These are phyloP conservation scores for Alternaria incomplexa DNA, from an alignment of 2,329 filamentous ascomycete species.

Conservation along the genomic window DNA sequence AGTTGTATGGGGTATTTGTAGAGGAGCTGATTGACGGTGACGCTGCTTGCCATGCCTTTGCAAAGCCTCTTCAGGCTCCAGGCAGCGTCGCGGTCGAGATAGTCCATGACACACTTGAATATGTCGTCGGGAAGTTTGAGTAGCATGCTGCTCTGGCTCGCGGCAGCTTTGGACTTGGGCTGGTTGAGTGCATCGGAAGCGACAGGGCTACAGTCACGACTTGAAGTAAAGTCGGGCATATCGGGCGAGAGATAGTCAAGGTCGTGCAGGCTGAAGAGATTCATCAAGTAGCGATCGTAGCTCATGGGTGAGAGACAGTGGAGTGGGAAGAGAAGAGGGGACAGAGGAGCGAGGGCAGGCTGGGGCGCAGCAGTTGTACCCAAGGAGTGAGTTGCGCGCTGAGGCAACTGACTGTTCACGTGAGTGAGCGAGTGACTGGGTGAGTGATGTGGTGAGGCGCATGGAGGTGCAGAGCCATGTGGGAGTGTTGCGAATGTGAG, in stretches of 20 bases:
- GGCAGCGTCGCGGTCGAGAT: slow-evolving; percentile 41
- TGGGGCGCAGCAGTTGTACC: slow-evolving; percentile 1
- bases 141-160: slow-evolving; percentile 31
- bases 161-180: slow-evolving; percentile 19
- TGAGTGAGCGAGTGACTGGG: background rate
- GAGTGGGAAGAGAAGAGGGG: background rate
- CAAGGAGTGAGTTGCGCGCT: background rate
- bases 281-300: slow-evolving; percentile 17
- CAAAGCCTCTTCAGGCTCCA: slow-evolving; percentile 44
- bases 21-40: slow-evolving; percentile 39
- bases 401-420: background rate
- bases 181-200: slow-evolving; percentile 25
- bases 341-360: background rate
- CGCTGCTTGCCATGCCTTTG: slow-evolving; percentile 38
- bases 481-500: background rate
- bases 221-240: slow-evolving; percentile 23
- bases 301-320: slow-evolving; percentile 10
- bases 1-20: slow-evolving; percentile 43
- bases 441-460: background rate
- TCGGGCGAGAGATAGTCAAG: slow-evolving; percentile 28
- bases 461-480: background rate
- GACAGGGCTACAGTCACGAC: slow-evolving; percentile 32
- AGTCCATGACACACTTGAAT: slow-evolving; percentile 45
- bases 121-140: slow-evolving; percentile 45
- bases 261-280: slow-evolving; percentile 28